These are phyloP conservation scores for Salix udensis DNA, from an alignment of 345 rosid species.

Conservation along the genomic window DNA sequence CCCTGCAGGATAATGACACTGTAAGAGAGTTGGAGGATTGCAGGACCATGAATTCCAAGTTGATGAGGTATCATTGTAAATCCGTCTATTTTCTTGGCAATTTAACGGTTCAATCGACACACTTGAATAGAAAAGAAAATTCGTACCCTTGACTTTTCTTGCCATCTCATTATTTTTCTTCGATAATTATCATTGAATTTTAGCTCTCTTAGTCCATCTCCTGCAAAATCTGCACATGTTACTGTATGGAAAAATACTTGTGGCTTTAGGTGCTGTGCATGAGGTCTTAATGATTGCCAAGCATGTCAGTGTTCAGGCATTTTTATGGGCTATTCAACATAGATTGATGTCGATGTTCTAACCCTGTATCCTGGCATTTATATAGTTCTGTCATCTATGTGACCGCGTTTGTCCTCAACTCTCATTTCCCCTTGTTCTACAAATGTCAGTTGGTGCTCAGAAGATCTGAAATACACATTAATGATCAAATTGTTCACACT, in stretches of 20 bases:
- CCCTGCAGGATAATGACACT: slow-evolving; percentile 46
- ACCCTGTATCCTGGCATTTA: not conserved
- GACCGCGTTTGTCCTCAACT: not conserved
- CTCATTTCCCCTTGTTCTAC: not conserved
- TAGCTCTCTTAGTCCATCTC: not conserved
- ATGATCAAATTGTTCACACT: not conserved
- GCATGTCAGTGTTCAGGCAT: not conserved
- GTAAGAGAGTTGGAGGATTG: slow-evolving; percentile 62
- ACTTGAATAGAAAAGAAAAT: not conserved
- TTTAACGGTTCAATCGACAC: not conserved
- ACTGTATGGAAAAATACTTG: too few species aligned
- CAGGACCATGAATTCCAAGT: slow-evolving; percentile 55
- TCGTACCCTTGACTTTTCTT: not conserved
- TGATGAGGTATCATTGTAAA: slow-evolving; percentile 50
- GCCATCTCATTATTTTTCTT: not conserved
- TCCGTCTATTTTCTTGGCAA: not conserved
- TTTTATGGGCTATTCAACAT: not conserved
- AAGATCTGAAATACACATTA: not conserved
- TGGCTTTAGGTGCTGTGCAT: too few species aligned
- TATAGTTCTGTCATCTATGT: slow-evolving; percentile 3
- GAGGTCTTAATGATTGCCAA: not conserved
- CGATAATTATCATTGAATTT: not conserved
- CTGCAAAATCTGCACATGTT: not conserved
- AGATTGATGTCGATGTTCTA: not conserved
- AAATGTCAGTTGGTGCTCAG: not conserved